These are phyloP conservation scores for Rubroboletus satanas DNA, from an alignment of 768 basidiomycete species.

Conservation along the genomic window DNA sequence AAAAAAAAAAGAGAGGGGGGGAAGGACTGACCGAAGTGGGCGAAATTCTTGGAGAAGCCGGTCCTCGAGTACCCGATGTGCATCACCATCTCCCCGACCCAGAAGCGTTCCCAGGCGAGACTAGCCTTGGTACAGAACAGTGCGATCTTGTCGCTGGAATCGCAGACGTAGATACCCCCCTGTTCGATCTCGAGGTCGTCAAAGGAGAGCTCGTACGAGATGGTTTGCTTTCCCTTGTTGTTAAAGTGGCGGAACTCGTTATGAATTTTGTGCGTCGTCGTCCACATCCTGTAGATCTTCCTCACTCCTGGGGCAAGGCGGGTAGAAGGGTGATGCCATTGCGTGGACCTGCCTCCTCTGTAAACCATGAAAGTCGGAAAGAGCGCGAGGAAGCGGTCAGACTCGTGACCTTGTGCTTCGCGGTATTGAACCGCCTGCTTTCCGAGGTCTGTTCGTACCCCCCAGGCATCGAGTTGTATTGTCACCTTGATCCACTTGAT, in stretches of 20 bases:
- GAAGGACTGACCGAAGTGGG: conserved; percentile 44
- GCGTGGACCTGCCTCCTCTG: conserved; percentile 29
- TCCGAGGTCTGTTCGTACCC: conserved; percentile 30
- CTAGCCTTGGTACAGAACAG: conserved; percentile 57
- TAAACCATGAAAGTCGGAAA: conserved; percentile 46
- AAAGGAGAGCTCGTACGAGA: conserved; percentile 48
- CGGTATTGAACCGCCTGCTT: conserved; percentile 58
- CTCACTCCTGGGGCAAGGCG: conserved; percentile 9
- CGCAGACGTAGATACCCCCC: conserved; percentile 58
- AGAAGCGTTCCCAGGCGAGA: conserved; percentile 52
- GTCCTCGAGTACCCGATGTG: conserved; percentile 38
- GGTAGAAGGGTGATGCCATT: not conserved
- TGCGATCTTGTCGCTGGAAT: conserved; percentile 50
- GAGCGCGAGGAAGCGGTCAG: conserved; percentile 46
- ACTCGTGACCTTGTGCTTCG: conserved; percentile 59
- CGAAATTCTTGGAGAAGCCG: conserved; percentile 39
- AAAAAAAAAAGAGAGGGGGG: not conserved
- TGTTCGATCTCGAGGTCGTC: conserved; percentile 45
- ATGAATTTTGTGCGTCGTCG: conserved; percentile 21
- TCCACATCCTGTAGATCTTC: conserved; percentile 50
- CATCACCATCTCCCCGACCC: conserved; percentile 57
- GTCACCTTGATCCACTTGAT: not conserved
- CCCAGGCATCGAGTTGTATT: not conserved
- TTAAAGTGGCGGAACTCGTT: conserved; percentile 1
- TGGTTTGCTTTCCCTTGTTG: conserved; percentile 20